A percentile compares a stretch with the other conserved stretches of the same genome.
Conservation (phyloP, 345 rosid species). For the Salix viminalis region DNA sequence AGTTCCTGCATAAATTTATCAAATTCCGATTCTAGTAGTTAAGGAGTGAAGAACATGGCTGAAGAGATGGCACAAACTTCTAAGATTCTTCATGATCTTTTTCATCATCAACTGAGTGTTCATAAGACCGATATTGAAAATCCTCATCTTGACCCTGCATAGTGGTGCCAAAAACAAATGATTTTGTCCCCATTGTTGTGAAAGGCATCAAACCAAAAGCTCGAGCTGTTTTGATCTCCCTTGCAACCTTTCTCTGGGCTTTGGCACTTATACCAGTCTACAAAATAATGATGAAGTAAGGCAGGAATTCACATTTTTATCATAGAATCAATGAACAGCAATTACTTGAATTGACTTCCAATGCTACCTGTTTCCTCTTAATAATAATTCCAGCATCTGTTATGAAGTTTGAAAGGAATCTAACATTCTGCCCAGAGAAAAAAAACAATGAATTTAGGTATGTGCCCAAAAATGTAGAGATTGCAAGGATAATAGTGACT, state of each 20-base stretch:
- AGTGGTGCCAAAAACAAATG: conserved; percentile 51
- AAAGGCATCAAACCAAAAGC: conserved; percentile 92
- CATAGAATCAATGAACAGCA: background rate
- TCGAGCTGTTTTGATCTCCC: conserved; percentile 94
- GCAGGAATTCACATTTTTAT: background rate
- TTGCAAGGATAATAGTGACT: background rate
- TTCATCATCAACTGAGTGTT: background rate
- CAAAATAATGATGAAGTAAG: background rate
- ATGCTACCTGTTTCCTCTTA: conserved; percentile 66
- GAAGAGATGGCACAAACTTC: background rate
- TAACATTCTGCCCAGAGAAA: conserved; percentile 62
- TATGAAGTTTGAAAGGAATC: conserved; percentile 75
- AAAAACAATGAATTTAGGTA: background rate
- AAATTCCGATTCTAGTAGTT: too few species aligned
- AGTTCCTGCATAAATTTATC: too few species aligned
- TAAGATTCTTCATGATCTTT: background rate
- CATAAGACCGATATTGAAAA: conserved; percentile 40
- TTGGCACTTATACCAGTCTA: conserved; percentile 90
- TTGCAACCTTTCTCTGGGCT: conserved; percentile 87
- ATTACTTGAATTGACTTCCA: background rate
- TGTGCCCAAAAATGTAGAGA: background rate
- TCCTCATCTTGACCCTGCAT: conserved; percentile 64
- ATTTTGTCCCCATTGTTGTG: conserved; percentile 88
- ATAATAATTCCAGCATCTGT: conserved; percentile 80
- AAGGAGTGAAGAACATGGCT: too few species aligned